These are phyloP conservation scores for Rhizopogon rudus DNA, from an alignment of 768 basidiomycete species.

Conservation along the genomic window DNA sequence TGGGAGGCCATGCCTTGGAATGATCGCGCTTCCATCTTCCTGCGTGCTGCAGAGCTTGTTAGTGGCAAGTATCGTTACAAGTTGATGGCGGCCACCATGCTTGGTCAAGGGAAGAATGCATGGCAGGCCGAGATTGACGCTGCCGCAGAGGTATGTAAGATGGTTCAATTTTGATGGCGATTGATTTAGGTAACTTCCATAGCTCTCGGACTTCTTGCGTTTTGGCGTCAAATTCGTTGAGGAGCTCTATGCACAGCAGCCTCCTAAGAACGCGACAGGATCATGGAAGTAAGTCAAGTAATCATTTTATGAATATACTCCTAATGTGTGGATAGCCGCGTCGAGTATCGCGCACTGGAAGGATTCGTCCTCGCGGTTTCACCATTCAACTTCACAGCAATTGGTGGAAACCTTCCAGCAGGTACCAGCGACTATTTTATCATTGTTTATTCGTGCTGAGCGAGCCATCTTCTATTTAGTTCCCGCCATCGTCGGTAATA, in stretches of 20 bases:
- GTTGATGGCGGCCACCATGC: constrained; percentile 93
- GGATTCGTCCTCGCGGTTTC: constrained; percentile 98
- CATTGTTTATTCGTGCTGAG: not conserved
- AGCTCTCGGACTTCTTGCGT: constrained; percentile 91
- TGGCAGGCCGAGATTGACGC: constrained; percentile 99
- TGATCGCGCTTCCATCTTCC: constrained; percentile 96
- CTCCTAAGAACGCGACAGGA: constrained; percentile 77
- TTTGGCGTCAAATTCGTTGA: constrained; percentile 98
- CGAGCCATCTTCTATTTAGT: constrained; percentile 32
- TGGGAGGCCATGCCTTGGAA: constrained; percentile 98
- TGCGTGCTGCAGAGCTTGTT: constrained; percentile 95
- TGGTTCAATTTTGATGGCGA: not conserved
- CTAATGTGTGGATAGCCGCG: constrained; percentile 53
- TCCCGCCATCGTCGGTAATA: constrained; percentile 93
- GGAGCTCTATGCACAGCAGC: constrained; percentile 89
- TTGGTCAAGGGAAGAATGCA: constrained; percentile 97
- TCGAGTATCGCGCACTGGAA: constrained; percentile 96
- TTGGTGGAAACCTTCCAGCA: constrained; percentile 91
- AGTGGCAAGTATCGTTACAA: constrained; percentile 95
- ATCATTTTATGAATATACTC: not conserved
- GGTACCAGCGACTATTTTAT: constrained; percentile 26
- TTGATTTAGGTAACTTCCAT: constrained; percentile 6
- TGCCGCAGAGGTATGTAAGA: constrained; percentile 78
- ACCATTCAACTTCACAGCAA: constrained; percentile 98
- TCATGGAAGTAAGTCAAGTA: constrained; percentile 82